Base-by-base conservation (phyloP, 148 eudicot species). In the Camellia japonica region DNA sequence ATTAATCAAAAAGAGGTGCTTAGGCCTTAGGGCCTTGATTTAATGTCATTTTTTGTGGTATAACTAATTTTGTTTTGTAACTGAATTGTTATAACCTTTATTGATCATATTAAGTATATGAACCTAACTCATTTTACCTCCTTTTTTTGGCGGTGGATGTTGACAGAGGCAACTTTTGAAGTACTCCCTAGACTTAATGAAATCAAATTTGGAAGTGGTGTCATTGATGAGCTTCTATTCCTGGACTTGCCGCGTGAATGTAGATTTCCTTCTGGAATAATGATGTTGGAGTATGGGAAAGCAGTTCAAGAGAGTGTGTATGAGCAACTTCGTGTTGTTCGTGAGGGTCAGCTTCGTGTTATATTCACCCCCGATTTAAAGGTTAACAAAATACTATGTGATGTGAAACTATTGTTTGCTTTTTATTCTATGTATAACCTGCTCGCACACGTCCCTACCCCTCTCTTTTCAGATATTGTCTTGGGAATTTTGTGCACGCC, bases 401-500 rank as follows among this genome's bases (percentile, higher is more conserved):
- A 46, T 16, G 44, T 61, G 64, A 58, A 55, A 63, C 19, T 10
- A 62, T 54, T 23, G n/a, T 75, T 42, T 23, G 60, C 44, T 11
- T 62, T 63, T 66, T 47, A 13, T 80, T 68, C 49, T 23, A 69
- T 20, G n/a, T 56, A n/a, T 63, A 56, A n/a, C 19, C 68, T 9
- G 78, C 79, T 43, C n/a, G 63, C 74, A 68, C 74, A 68, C 70
- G 20, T 83, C 62, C 62, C n/a, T 11, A 6, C 30, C 58, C 46
- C 19, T 49, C 60, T 65, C 20, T 16, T 64, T 60, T 73, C 86
- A 94, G 95, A 94, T 93, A 81, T 82, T 93, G 70, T 89, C 98
- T 60, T 94, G 98, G 98, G 99, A 96, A 73, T 96, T 96, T 77
- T 96, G 99, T 88, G 97, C 98, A 46, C 85, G 92, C 56, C 93